Evolutionary conservation across 768 basidiomycete genomes (phyloP).

Genomic region (Saitozyma sp.): DNA sequence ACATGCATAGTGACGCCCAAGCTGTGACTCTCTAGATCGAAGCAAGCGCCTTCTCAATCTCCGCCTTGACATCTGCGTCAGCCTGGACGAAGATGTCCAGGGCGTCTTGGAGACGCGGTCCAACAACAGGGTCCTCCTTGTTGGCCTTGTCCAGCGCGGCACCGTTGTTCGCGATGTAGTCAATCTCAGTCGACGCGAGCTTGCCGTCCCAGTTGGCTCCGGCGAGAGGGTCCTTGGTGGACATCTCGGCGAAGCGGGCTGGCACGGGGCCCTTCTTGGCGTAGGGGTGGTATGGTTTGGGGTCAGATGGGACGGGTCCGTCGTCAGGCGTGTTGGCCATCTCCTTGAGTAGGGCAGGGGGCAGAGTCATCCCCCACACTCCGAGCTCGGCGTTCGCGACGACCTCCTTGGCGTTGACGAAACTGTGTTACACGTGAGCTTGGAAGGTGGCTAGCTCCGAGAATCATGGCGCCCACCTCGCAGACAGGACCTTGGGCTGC

Average conservation of each 20-base stretch:
- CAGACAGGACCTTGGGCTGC: constrained; percentile 27
- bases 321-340: constrained; percentile 14
- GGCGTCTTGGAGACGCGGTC: constrained; percentile 17
- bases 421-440: constrained; percentile 2
- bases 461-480: constrained; percentile 5
- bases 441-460: too few relatives aligned
- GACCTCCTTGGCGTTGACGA: constrained; percentile 21
- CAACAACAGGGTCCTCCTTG: constrained; percentile 16
- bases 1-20: too few relatives aligned
- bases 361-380: constrained; percentile 12
- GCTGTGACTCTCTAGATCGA: too few relatives aligned
- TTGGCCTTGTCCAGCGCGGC: constrained; percentile 17
- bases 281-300: constrained; percentile 12
- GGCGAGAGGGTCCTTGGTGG: constrained; percentile 18
- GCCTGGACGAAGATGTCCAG: constrained; percentile 16
- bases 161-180: constrained; percentile 16
- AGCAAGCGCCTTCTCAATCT: too few relatives aligned
- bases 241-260: not conserved
- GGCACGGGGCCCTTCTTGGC: not conserved
- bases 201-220: constrained; percentile 4
- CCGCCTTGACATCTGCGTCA: not conserved
- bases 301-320: constrained; percentile 2
- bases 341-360: constrained; percentile 13
- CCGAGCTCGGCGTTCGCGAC: constrained; percentile 18
- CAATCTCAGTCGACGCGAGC: constrained; percentile 4